Base-by-base conservation (phyloP, 1,284 basidiomycete genomes). In the Trametes sp. region DNA sequence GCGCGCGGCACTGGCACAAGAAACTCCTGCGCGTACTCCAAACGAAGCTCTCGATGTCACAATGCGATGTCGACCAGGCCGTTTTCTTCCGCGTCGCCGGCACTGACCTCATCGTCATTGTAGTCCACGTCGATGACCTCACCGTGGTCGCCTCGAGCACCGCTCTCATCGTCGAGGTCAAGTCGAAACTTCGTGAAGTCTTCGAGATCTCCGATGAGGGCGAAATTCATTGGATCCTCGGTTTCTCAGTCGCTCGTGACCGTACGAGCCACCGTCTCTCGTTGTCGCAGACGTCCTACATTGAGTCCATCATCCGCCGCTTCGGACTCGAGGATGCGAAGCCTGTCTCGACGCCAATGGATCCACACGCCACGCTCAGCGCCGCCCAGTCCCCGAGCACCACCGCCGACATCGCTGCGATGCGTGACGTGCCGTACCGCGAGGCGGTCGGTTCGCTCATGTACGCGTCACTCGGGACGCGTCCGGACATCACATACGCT, bases 151-250 rank as follows among this genome's bases (percentile, higher is more conserved):
- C 72, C 4, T 41, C 64, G 5, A 24, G n/a, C 19, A n/a, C 16
- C 48, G 6, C 19, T n/a, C 14, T 33, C 28, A 33, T 33, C 31
- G 7, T 8, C 6, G 19, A 33, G 19, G 13, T 75, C 62, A 73
- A 76, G 50, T 51, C 46, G 2, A 58, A 69, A 2, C 66, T 80
- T 6, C 58, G 67, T 2, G 14, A 31, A 2, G 64, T 63, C 36
- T 78, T 73, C 66, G 63, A 71, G 13, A 69, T 80, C 29, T 73
- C 70, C 3, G 72, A 75, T 54, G 66, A 77, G 0, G 78, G 78
- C 0, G 54, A 66, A 1, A 68, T 73, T 21, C 59, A 63, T 7
- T 75, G 69, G 65, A 62, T 79, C n/a, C 66, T 80, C 1, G 75
- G 77, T 1, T 70, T 79, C 48, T 66, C 74, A 48, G 66, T 80